A percentile compares a stretch with the other conserved stretches of the same genome.
phyloP scores from a whole-genome alignment of 352 stramenopile species.

The Phytophthora syringae region DNA sequence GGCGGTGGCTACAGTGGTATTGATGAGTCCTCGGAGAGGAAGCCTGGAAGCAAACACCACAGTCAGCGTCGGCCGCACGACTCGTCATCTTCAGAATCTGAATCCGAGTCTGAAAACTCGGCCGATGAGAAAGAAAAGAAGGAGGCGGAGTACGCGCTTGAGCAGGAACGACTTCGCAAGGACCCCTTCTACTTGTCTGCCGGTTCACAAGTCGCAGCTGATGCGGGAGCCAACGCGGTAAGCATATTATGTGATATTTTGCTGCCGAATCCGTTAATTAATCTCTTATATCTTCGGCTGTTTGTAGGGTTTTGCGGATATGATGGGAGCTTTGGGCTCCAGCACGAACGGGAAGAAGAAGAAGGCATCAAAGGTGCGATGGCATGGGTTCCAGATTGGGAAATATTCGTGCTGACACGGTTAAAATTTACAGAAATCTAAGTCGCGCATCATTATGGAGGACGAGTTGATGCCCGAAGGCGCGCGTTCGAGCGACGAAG shows the following conservation, averaged over 20 bases:
- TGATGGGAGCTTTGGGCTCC: slow-evolving; percentile 78
- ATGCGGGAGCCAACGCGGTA: slow-evolving; percentile 48
- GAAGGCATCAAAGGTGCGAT: slow-evolving; percentile 63
- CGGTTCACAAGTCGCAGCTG: slow-evolving; percentile 27
- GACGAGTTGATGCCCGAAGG: slow-evolving; percentile 84
- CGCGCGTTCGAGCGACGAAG: slow-evolving; percentile 73
- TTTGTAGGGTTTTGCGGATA: slow-evolving; percentile 72
- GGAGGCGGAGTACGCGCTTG: slow-evolving; percentile 47
- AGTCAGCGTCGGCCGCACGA: slow-evolving; percentile 19
- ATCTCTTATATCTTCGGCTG: slow-evolving; percentile 8
- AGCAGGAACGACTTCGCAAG: slow-evolving; percentile 75
- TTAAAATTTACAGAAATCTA: slow-evolving; percentile 38
- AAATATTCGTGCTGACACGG: slow-evolving; percentile 2
- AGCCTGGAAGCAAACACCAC: slow-evolving; percentile 55
- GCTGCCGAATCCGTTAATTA: slow-evolving; percentile 1
- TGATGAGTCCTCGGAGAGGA: slow-evolving; percentile 48
- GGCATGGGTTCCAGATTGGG: neutral
- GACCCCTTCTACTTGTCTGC: slow-evolving; percentile 84
- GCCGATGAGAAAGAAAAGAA: slow-evolving; percentile 52
- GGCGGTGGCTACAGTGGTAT: slow-evolving; percentile 45
- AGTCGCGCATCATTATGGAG: slow-evolving; percentile 64
- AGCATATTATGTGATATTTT: neutral
- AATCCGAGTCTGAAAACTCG: slow-evolving; percentile 41
- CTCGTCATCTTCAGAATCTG: slow-evolving; percentile 42
- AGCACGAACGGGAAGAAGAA: slow-evolving; percentile 73